Conservation (phyloP, 1,139 yeast genomes). For the Entelexis paramagnoliae region DNA sequence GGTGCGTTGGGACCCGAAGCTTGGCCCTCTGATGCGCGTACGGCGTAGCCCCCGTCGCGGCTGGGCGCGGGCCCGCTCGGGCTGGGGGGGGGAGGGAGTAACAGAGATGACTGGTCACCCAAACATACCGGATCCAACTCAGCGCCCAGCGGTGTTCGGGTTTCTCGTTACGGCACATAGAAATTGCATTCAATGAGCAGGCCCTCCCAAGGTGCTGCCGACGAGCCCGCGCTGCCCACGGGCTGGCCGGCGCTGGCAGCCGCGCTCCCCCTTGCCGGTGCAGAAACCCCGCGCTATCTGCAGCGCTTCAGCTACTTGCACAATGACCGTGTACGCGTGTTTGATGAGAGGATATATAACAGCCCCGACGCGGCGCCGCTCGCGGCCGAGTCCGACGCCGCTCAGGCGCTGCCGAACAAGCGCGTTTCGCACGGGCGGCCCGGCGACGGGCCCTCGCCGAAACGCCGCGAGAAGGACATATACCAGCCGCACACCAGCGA, state of each 20-base stretch:
- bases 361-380: background rate
- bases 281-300: slow-evolving; percentile 30
- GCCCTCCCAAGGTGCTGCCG: background rate
- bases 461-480: slow-evolving; percentile 15
- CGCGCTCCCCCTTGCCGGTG: slow-evolving; percentile 24
- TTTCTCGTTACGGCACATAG: background rate
- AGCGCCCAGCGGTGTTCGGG: background rate
- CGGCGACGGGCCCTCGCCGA: slow-evolving; percentile 19
- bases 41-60: background rate
- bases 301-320: slow-evolving; percentile 27
- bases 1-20: background rate
- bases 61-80: background rate
- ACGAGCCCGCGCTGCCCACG: background rate
- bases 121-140: background rate
- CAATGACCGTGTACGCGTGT: slow-evolving; percentile 24
- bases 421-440: slow-evolving; percentile 7
- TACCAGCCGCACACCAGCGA: background rate
- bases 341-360: slow-evolving; percentile 22
- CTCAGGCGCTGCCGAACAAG: slow-evolving; percentile 4
- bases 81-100: background rate
- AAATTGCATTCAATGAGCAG: background rate
- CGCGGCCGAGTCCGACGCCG: background rate
- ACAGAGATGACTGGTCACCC: background rate
- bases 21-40: background rate
- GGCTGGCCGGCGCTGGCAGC: slow-evolving; percentile 6